These are phyloP conservation scores for Microascus cirrosus DNA, from an alignment of 2,329 filamentous ascomycete genomes.

Conservation along the genomic window DNA sequence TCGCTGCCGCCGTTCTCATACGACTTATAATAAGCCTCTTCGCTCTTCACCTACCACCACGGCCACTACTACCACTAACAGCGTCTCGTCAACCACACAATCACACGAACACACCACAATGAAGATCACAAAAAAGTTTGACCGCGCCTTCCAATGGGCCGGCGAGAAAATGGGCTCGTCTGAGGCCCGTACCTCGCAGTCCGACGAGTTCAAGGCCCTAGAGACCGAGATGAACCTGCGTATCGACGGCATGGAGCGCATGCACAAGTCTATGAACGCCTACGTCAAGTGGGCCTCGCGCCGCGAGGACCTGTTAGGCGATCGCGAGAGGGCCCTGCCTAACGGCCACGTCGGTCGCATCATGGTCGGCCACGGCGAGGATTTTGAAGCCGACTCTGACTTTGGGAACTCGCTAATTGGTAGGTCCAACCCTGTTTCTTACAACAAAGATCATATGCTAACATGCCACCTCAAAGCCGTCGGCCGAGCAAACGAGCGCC, in stretches of 20 bases:
- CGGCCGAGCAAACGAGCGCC: conserved; percentile 77
- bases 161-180: conserved; percentile 83
- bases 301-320: conserved; percentile 66
- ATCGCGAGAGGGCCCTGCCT: conserved; percentile 78
- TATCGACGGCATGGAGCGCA: conserved; percentile 81
- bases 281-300: conserved; percentile 86
- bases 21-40: no score
- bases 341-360: conserved; percentile 69
- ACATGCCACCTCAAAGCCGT: conserved; percentile 46
- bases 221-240: conserved; percentile 85
- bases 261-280: conserved; percentile 73
- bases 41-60: not conserved
- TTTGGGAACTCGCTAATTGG: conserved; percentile 78
- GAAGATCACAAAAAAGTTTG: conserved; percentile 72
- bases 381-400: conserved; percentile 83
- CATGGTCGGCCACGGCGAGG: conserved; percentile 83
- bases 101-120: conserved; percentile 19
- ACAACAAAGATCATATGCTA: not conserved
- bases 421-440: conserved; percentile 21
- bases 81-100: no score
- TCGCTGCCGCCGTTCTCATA: no score
- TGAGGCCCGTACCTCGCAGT: conserved; percentile 75
- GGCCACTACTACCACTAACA: not conserved
- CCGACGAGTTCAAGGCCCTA: conserved; percentile 83
- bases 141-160: conserved; percentile 95